These are phyloP conservation scores for Penicillium mononematosum DNA, from an alignment of 495 filamentous ascomycete genomes.

Conservation along the genomic window DNA sequence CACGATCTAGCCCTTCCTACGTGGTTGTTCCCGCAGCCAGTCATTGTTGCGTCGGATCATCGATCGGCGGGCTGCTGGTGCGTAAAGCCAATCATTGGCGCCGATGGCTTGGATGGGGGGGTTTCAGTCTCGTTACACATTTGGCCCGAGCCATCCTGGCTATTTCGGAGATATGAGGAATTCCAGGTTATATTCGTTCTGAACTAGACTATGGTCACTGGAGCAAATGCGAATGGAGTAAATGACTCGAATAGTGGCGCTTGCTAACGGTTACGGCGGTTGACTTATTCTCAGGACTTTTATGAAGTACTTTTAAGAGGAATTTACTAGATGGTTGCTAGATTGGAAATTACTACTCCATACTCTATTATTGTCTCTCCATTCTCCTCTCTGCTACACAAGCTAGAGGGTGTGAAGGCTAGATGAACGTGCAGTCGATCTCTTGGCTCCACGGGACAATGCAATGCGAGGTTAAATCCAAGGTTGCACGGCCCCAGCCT, in stretches of 20 bases:
- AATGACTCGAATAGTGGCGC: slow-evolving; percentile 8
- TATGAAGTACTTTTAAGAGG: not conserved
- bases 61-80: slow-evolving; percentile 32
- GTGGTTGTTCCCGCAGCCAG: slow-evolving; percentile 31
- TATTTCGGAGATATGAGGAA: slow-evolving; percentile 10
- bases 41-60: slow-evolving; percentile 33
- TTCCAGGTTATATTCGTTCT: not conserved
- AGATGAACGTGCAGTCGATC: slow-evolving; percentile 39
- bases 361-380: not conserved
- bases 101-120: not conserved
- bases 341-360: not conserved
- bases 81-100: slow-evolving; percentile 8
- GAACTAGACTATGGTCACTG: not conserved
- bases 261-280: slow-evolving; percentile 15
- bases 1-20: slow-evolving; percentile 31
- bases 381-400: slow-evolving; percentile 1
- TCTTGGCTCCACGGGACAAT: slow-evolving; percentile 32
- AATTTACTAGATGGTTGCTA: not conserved
- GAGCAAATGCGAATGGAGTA: not conserved
- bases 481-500: slow-evolving; percentile 27
- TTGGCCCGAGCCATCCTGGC: slow-evolving; percentile 23
- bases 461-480: slow-evolving; percentile 38
- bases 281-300: not conserved
- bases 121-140: slow-evolving; percentile 27
- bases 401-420: slow-evolving; percentile 14